Percentiles rank a stretch among this genome's conserved stretches.
Evolutionary conservation across 306 rosid species (phyloP).

Genomic region (Erythrophleum fordii): DNA sequence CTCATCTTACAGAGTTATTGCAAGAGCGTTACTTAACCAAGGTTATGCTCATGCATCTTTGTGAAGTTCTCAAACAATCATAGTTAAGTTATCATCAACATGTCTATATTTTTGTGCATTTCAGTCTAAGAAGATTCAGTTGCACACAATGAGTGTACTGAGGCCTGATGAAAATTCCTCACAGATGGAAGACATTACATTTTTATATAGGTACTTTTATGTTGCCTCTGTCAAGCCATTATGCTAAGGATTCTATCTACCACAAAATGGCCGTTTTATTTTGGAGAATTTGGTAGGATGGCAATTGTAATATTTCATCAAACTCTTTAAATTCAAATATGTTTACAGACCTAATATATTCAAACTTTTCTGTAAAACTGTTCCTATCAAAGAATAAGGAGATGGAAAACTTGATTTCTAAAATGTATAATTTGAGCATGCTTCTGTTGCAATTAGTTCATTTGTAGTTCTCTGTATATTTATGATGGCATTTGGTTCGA

Average conservation of each 20-base stretch:
- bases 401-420: slow-evolving; percentile 18
- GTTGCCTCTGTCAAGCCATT: slow-evolving; percentile 24
- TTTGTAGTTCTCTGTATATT: slow-evolving; percentile 17
- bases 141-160: slow-evolving; percentile 89
- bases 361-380: neutral
- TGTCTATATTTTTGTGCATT: slow-evolving; percentile 34
- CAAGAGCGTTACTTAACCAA: slow-evolving; percentile 66
- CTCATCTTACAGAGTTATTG: slow-evolving; percentile 92
- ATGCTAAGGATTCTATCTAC: slow-evolving; percentile 33
- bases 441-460: slow-evolving; percentile 34
- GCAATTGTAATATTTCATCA: slow-evolving; percentile 20
- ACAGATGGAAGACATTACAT: slow-evolving; percentile 67
- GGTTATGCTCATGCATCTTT: slow-evolving; percentile 51
- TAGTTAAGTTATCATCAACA: slow-evolving; percentile 22
- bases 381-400: neutral
- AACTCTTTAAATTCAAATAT: neutral
- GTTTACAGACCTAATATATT: neutral
- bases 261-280: slow-evolving; percentile 19
- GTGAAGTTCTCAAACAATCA: slow-evolving; percentile 34
- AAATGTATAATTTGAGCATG: slow-evolving; percentile 33
- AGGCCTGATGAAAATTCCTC: slow-evolving; percentile 68
- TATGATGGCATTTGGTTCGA: slow-evolving; percentile 25
- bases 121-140: slow-evolving; percentile 81
- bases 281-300: slow-evolving; percentile 25
- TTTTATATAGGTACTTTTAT: slow-evolving; percentile 76